Base-by-base conservation (phyloP, 1,284 basidiomycete genomes). In the Ganoderma sinense region DNA sequence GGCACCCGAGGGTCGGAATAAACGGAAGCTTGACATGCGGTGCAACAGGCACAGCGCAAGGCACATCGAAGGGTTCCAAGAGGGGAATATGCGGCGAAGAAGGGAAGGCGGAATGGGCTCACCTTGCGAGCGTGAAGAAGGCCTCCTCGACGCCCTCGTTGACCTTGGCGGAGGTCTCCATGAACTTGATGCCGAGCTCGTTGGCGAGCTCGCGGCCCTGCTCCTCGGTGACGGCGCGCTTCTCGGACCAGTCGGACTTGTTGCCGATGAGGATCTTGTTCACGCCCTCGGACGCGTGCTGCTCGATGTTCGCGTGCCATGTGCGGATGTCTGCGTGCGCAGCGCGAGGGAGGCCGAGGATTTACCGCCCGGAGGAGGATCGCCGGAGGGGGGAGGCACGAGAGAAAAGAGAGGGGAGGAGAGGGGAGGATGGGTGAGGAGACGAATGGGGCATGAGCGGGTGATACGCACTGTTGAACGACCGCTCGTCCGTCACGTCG, bases 191-290 rank as follows among this genome's bases (percentile, higher is more conserved):
- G 39, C 96, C 97, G 62, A 99, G 88, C 80, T 97, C 96, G 65
- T 91, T 85, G 16, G 96, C 96, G 41, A 97, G 88, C 75, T 92
- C 91, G 63, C 88, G 89, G 62, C 93, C 93, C 81, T 95, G 93
- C 77, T 96, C 93, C 78, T 93, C 91, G 1, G 95, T 92, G 66
- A 99, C 94, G 29, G 91, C 94, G 75, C 95, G 93, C 86, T 99
- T 99, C 84, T 99, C 97, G 67, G 93, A 91, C 97, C 97, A 98
- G 83, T 99, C 98, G 70, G 94, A 98, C 85, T 99, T 99, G 88
- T 99, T 99, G 64, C 98, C 98, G 73, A 99, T 95, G 68, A 99
- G 91, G 73, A 99, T 96, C 91, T 99, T 99, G 89, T 98, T 98
- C 71, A 99, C 98, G 45, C 96, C 97, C 77, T 99, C 96, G 5